These are phyloP conservation scores for Phytopythium vexans DNA, from an alignment of 352 stramenopile species.

Conservation along the genomic window DNA sequence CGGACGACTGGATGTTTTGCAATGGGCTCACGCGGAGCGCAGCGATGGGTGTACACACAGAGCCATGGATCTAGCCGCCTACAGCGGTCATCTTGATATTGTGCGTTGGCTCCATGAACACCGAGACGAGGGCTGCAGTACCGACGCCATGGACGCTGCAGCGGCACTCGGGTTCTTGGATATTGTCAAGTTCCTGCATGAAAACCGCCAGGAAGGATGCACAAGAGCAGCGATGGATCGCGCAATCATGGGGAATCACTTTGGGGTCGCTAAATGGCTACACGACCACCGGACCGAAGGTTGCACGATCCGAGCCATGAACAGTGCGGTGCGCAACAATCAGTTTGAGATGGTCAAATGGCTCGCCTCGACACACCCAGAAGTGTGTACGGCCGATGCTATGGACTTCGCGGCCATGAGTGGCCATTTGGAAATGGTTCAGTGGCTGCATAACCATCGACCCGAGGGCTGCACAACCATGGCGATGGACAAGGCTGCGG, in stretches of 20 bases:
- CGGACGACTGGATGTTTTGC: conserved; percentile 22
- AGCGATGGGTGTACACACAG: conserved; percentile 5
- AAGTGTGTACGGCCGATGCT: conserved; percentile 20
- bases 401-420: conserved; percentile 27
- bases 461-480: conserved; percentile 19
- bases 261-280: conserved; percentile 1
- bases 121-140: conserved; percentile 12
- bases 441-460: conserved; percentile 21
- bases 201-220: conserved; percentile 23
- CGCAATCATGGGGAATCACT: conserved; percentile 9
- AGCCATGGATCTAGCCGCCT: not conserved
- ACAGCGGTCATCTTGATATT: not conserved
- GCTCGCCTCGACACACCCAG: conserved; percentile 16
- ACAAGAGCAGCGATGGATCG: conserved; percentile 23
- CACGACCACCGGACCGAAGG: conserved; percentile 1
- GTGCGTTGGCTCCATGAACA: not conserved
- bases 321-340: conserved; percentile 20
- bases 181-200: conserved; percentile 32
- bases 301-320: conserved; percentile 14
- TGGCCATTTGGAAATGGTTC: conserved; percentile 18
- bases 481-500: conserved; percentile 20
- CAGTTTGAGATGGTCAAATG: conserved; percentile 21
- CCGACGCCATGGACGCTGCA: conserved; percentile 23
- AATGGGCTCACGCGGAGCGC: conserved; percentile 5
- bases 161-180: conserved; percentile 16